phyloP scores from a whole-genome alignment of 2,329 filamentous ascomycete species.

The Diaporthe vaccinii region DNA sequence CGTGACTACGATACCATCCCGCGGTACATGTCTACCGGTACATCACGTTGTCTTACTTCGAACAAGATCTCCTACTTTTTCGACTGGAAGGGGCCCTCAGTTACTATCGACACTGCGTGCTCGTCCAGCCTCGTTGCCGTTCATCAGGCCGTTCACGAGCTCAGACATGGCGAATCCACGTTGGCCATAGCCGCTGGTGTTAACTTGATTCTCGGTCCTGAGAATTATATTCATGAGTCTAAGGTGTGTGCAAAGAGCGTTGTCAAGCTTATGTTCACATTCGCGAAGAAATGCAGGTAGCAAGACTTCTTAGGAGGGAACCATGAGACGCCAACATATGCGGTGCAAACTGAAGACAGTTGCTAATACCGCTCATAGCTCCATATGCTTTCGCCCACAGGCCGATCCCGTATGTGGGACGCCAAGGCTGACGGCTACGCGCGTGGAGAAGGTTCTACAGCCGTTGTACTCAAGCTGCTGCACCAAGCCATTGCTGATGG shows the following conservation, averaged over 20 bases:
- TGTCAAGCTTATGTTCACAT: too few species aligned
- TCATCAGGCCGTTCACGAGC: conserved; percentile 51
- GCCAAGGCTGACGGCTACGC: conserved; percentile 62
- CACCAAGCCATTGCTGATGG: conserved; percentile 17
- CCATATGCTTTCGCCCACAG: conserved; percentile 51
- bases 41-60: conserved; percentile 17
- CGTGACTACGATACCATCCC: conserved; percentile 27
- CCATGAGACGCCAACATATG: too few species aligned
- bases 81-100: conserved; percentile 53
- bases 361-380: conserved; percentile 42
- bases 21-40: neutral
- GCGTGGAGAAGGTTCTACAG: conserved; percentile 64
- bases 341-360: too few species aligned
- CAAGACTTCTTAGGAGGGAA: too few species aligned
- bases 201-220: conserved; percentile 50
- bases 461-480: conserved; percentile 53
- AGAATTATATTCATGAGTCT: conserved; percentile 43
- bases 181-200: conserved; percentile 51
- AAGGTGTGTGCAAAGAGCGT: too few species aligned
- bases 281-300: too few species aligned
- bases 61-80: conserved; percentile 57
- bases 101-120: conserved; percentile 60
- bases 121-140: conserved; percentile 54
- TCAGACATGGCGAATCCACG: conserved; percentile 49
- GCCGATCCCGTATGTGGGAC: too few species aligned